A percentile compares a stretch with the other conserved stretches of the same genome.
Evolutionary conservation across 176 grass and related monocot species (phyloP).

Genomic region (Cymbopogon citratus): DNA sequence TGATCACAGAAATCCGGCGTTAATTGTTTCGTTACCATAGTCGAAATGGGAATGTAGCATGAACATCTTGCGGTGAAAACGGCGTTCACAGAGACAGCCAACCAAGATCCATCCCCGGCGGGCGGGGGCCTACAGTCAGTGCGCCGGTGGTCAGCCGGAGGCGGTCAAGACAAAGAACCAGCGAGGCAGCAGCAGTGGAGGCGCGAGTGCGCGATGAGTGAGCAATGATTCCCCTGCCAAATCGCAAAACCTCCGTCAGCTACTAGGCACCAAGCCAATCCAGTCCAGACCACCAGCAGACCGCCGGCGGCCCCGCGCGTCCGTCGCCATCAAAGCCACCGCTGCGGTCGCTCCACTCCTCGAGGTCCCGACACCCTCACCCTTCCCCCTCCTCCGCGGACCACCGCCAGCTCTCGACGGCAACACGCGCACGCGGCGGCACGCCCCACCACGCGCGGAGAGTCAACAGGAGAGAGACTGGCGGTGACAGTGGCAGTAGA

Average conservation of each 20-base stretch:
- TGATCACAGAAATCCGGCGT: not conserved
- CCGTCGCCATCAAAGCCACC: constrained; percentile 19
- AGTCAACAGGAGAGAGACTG: not conserved
- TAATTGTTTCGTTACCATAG: not conserved
- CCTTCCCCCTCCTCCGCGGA: not conserved
- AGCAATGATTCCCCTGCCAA: constrained; percentile 9
- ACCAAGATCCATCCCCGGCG: not conserved
- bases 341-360: not conserved
- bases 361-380: not conserved
- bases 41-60: not conserved
- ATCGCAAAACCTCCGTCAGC: not conserved
- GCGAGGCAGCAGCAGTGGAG: not conserved
- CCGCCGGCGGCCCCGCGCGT: not conserved
- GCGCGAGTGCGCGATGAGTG: not conserved
- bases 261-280: not conserved
- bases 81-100: not conserved
- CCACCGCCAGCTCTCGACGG: not conserved
- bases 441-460: not conserved
- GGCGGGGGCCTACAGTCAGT: not conserved
- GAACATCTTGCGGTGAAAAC: not conserved
- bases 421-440: not conserved
- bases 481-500: not conserved
- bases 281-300: not conserved
- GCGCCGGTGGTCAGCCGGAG: not conserved
- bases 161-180: not conserved